Percentiles rank a stretch among this genome's conserved stretches.
phyloP scores from a whole-genome alignment of 345 rosid species.

The Iberis pinnata region DNA sequence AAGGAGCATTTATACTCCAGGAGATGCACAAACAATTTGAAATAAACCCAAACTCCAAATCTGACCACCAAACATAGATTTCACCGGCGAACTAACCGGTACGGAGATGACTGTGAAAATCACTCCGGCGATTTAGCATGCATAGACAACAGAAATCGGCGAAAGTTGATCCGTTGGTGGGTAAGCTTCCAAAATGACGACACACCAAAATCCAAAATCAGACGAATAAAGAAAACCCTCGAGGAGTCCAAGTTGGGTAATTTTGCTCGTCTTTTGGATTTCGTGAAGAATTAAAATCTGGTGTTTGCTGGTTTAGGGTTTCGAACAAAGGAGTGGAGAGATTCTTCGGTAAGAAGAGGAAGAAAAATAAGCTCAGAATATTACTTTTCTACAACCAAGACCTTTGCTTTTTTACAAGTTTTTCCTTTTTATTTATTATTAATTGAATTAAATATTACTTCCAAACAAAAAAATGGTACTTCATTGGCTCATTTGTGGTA shows the following conservation, averaged over 20 bases:
- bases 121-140: slow-evolving; percentile 21
- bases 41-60: slow-evolving; percentile 32
- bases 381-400: slow-evolving; percentile 20
- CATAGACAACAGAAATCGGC: slow-evolving; percentile 23
- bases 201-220: slow-evolving; percentile 22
- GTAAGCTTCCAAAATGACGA: slow-evolving; percentile 19
- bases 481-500: not conserved
- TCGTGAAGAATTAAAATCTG: slow-evolving; percentile 1
- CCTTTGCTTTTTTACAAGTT: slow-evolving; percentile 12
- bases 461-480: no score
- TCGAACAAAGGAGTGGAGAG: slow-evolving; percentile 19
- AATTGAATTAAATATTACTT: no score
- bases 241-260: slow-evolving; percentile 20
- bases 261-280: not conserved
- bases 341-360: slow-evolving; percentile 30
- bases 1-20: slow-evolving; percentile 70
- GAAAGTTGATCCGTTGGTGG: slow-evolving; percentile 13
- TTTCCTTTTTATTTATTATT: not conserved
- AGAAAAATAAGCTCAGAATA: slow-evolving; percentile 17
- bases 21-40: slow-evolving; percentile 38
- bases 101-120: slow-evolving; percentile 7
- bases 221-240: slow-evolving; percentile 11
- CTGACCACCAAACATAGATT: slow-evolving; percentile 46
- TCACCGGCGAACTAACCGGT: slow-evolving; percentile 12
- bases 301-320: slow-evolving; percentile 20